Base-by-base conservation (phyloP, 2,329 filamentous ascomycete species). In the Fusarium austroafricanum region DNA sequence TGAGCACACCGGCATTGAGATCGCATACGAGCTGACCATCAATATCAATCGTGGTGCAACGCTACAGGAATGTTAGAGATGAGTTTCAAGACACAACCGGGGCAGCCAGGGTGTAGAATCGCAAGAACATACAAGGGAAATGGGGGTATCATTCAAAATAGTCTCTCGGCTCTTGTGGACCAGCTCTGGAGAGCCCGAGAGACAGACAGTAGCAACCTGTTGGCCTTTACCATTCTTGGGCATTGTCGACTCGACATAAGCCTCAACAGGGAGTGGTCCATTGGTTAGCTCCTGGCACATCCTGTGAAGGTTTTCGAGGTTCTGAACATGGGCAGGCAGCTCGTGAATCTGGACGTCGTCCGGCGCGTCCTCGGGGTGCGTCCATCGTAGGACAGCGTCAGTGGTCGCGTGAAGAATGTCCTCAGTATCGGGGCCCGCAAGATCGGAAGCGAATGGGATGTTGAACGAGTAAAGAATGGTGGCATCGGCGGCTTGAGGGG, bases 391-490 rank as follows among this genome's bases (percentile, higher is more conserved):
- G 69, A 97, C 90, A 63, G 95, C 94, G 72, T 93, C 92, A 59
- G 90, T 89, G 68, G 92, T 97, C 68, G 95, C 94, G 81, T 97
- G 95, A 64, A 98, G 87, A 75, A 99, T 93, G 80, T 98, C 94
- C 79, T 97, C 94, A 71, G 92, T 92, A 75, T 98, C 94, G 68
- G 96, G 96, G 33, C 96, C 96, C 67, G 92, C 88, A 65, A 99
- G 89, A 75, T 95, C 95, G 68, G 93, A 97, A 72, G 94, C 90
- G 81, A 98, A 97, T 64, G 96, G 96, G 47, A 99, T 92, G 78
- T 97, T 98, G 89, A 99, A 98, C 70, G 93, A 95, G 79, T 97
- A 91, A 80, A 96, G 93, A 80, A 98, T 92, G 70, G 89, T 89
- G 52, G 90, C 85, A 78, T 95, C 92, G 76, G 90, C 86, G 67